Conservation (phyloP, 75 land plant species). For the Sequoia sempervirens region DNA sequence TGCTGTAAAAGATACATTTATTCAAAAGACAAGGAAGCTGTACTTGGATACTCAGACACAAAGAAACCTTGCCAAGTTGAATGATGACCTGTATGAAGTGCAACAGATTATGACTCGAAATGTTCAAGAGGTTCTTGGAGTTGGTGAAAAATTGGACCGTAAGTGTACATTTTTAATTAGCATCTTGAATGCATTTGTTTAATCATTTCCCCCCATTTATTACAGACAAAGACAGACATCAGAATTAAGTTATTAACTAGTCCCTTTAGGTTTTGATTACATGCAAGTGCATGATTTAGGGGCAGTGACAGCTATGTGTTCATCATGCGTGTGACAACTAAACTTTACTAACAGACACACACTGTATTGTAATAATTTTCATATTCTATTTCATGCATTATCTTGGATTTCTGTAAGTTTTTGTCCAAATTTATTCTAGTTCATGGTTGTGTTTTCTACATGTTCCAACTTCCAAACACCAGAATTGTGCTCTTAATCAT, state of each 20-base stretch:
- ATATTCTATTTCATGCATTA: neutral
- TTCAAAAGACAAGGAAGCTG: constrained; percentile 92
- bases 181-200: neutral
- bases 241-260: neutral
- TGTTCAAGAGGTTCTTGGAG: constrained; percentile 96
- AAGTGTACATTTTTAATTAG: constrained; percentile 24
- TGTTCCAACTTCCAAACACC: neutral
- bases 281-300: neutral
- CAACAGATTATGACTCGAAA: constrained; percentile 99
- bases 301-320: neutral
- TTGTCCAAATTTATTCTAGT: neutral
- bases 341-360: neutral
- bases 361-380: neutral
- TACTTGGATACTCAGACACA: constrained; percentile 92
- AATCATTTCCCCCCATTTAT: neutral
- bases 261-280: neutral
- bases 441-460: neutral
- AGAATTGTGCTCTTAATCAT: neutral
- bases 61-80: constrained; percentile 84
- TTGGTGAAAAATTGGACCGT: constrained; percentile 97
- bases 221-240: neutral
- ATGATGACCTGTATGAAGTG: constrained; percentile 95
- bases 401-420: neutral
- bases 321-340: neutral
- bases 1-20: constrained; percentile 72